A percentile compares a stretch with the other conserved stretches of the same genome.
Conservation (phyloP, 345 rosid species). For the Moricandia moricandioides region DNA sequence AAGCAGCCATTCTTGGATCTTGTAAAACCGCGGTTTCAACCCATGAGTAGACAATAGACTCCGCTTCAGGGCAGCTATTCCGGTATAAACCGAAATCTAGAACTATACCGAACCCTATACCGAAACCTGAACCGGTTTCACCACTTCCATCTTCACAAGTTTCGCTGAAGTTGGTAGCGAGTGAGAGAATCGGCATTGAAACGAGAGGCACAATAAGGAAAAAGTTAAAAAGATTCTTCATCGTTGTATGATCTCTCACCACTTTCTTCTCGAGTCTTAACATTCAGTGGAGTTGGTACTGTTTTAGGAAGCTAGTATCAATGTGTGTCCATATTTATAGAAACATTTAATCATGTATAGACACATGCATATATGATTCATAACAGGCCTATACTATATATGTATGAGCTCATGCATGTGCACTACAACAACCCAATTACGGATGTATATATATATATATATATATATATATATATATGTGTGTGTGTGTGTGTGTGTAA, state of each 20-base stretch:
- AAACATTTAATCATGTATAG: constrained; percentile 6
- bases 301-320: constrained; percentile 8
- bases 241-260: constrained; percentile 7
- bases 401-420: constrained; percentile 30
- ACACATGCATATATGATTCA: background rate
- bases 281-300: constrained; percentile 29
- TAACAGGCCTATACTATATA: background rate
- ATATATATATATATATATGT: background rate
- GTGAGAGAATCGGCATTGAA: constrained; percentile 17
- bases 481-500: too few species aligned
- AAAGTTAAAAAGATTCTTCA: constrained; percentile 23
- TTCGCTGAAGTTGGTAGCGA: constrained; percentile 39
- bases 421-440: constrained; percentile 29
- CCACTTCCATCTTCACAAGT: constrained; percentile 46
- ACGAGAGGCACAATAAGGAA: constrained; percentile 17
- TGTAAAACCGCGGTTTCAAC: constrained; percentile 54
- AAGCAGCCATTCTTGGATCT: constrained; percentile 78
- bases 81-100: constrained; percentile 51
- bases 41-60: constrained; percentile 57
- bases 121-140: constrained; percentile 37
- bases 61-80: constrained; percentile 64
- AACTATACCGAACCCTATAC: constrained; percentile 39
- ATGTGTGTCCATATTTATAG: constrained; percentile 36
- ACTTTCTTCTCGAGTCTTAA: constrained; percentile 4
- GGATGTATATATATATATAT: background rate